phyloP scores from a whole-genome alignment of 1,284 basidiomycete species.

The Ceratobasidium papillatum region DNA sequence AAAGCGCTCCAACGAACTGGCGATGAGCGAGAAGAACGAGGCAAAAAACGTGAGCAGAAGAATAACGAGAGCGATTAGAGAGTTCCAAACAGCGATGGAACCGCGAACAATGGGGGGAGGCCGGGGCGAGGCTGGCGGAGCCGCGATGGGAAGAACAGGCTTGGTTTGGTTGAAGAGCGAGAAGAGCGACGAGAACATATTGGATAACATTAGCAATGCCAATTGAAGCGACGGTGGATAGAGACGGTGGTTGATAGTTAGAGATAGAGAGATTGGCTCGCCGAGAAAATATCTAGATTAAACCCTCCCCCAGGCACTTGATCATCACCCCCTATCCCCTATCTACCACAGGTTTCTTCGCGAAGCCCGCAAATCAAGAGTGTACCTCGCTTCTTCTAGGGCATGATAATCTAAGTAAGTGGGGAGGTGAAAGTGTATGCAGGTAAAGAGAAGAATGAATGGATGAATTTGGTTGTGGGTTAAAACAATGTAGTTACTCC shows the following conservation, averaged over 20 bases:
- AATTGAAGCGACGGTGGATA: neutral
- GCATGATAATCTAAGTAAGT: neutral
- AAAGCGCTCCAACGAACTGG: neutral
- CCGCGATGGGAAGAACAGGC: neutral
- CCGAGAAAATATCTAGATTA: neutral
- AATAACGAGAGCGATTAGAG: neutral
- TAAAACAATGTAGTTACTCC: too few species aligned
- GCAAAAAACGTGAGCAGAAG: neutral
- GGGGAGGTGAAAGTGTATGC: neutral
- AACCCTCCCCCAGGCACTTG: neutral
- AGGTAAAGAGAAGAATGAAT: too few species aligned
- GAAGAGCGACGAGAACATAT: conserved; percentile 8
- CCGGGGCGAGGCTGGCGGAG: neutral
- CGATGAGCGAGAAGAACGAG: neutral
- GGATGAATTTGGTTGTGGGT: too few species aligned
- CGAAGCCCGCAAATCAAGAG: neutral
- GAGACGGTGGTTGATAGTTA: neutral
- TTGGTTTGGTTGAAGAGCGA: neutral
- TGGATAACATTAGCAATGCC: neutral
- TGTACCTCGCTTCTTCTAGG: neutral
- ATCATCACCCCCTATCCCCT: neutral
- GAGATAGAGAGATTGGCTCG: too few species aligned
- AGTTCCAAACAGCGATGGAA: neutral
- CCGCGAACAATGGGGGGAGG: neutral
- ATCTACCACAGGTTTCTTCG: neutral